Base-by-base conservation (phyloP, 2,329 filamentous ascomycete genomes). In the Aspergillus carbonarius region DNA sequence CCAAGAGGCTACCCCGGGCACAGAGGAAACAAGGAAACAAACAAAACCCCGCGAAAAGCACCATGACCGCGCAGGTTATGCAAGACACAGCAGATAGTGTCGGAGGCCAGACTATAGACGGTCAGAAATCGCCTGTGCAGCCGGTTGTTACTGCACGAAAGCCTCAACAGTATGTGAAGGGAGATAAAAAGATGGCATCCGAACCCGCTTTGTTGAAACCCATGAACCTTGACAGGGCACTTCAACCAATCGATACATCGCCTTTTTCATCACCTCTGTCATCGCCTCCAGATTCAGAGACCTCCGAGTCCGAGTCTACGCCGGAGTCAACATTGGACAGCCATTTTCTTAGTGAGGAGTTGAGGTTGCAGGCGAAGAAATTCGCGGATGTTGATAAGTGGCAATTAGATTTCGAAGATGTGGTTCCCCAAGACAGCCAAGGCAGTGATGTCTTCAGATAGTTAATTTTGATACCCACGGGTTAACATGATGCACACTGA, bases 351-450 rank as follows among this genome's bases (percentile, higher is more conserved):
- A 78, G 74, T 58, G 71, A 73, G 39, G 76, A 78, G 51, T 63
- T 78, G 34, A 67, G 68, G 20, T 58, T 63, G 15, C 72, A 74
- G 51, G 70, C 70, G 27, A 65, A 66, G 60, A 78, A 77, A 42
- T 78, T 78, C 65, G 72, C 72, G 0, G 76, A 78, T 59, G 66
- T 78, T 44, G 76, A 78, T 60, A 62, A 71, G 60, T 78, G 76
- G 76, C 50, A 75, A 57, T 76, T 78, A 70, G 76, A 78, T 27
- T 78, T 77, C 68, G 76, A 78, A 60, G 76, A 78, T 54, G 72
- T 78, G 3, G 64, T 66, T 49, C 60, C 55, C 15, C 64, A 66
- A 18, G 69, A 65, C 40, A 67, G 62, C 34, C 63, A 70, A 54
- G 63, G 60, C 54, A 70, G 66, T 58, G 51, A 54, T 39, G 46